These are phyloP conservation scores for Solanum hybrid DNA, from an alignment of 305 asterid species.

Conservation along the genomic window DNA sequence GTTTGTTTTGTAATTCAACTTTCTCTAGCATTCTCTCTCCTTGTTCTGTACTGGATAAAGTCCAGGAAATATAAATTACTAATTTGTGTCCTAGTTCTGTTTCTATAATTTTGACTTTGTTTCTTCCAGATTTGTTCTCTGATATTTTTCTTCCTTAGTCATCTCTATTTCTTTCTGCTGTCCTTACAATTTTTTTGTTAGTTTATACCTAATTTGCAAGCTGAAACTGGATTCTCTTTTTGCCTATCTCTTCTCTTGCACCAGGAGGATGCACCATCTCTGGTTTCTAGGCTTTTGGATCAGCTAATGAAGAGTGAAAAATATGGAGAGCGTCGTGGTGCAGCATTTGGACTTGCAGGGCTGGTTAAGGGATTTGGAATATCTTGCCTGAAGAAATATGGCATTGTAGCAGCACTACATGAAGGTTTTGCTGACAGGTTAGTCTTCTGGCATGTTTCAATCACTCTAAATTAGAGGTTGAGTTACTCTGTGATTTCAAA, in stretches of 20 bases:
- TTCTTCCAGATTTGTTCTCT: neutral
- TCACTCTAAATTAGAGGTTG: neutral
- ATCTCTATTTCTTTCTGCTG: neutral
- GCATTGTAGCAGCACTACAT: constrained; percentile 45
- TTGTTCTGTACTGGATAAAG: neutral
- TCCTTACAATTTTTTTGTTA: neutral
- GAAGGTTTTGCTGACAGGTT: constrained; percentile 93
- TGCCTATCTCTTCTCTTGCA: constrained; percentile 5
- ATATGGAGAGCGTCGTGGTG: constrained; percentile 99
- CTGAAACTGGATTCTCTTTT: neutral
- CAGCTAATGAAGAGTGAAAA: constrained; percentile 93
- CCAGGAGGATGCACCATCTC: constrained; percentile 87
- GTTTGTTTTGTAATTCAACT: neutral
- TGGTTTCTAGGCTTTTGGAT: constrained; percentile 72
- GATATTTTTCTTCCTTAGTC: neutral
- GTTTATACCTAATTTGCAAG: neutral
- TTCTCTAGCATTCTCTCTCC: neutral
- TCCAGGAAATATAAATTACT: neutral
- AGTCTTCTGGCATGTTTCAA: constrained; percentile 9
- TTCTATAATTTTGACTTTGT: neutral
- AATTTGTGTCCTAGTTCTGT: neutral
- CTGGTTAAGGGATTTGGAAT: constrained; percentile 88
- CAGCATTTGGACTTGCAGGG: constrained; percentile 99
- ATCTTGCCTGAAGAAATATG: constrained; percentile 78
- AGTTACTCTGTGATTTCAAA: neutral